Percentiles rank a stretch among this genome's conserved stretches.
phyloP scores from a whole-genome alignment of 116 monocot genomes.

The Dioscorea cayenensis region DNA sequence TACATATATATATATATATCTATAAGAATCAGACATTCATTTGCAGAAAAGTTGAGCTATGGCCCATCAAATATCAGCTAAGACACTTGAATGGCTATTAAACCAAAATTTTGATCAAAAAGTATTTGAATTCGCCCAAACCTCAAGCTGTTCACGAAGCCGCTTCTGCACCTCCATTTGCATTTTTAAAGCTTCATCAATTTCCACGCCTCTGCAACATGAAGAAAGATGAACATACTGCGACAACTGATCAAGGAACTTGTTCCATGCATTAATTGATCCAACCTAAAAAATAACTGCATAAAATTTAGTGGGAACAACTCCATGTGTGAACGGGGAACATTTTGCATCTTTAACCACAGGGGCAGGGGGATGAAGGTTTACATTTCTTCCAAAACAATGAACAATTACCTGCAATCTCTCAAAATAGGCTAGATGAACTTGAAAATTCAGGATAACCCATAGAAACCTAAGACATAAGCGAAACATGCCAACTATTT shows the following conservation, averaged over 20 bases:
- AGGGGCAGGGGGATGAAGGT: not conserved
- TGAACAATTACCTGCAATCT: no score
- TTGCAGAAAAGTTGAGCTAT: no score
- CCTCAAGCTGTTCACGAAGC: slow-evolving; percentile 64
- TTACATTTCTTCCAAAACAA: no score
- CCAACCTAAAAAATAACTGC: not conserved
- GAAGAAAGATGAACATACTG: not conserved
- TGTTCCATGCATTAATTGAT: not conserved
- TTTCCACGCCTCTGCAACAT: slow-evolving; percentile 39
- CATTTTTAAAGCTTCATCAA: slow-evolving; percentile 51
- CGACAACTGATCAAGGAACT: not conserved
- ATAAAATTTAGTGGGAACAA: no score
- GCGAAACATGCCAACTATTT: not conserved
- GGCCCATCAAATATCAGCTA: no score
- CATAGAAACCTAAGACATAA: not conserved
- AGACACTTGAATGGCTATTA: no score
- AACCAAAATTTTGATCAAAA: no score
- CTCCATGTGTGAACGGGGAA: not conserved
- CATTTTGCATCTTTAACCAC: not conserved
- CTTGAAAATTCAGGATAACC: not conserved
- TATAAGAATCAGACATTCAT: no score
- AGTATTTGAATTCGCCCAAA: not conserved
- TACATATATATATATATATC: no score
- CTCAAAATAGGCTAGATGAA: no score
- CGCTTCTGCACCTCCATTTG: slow-evolving; percentile 75